Percentiles rank a stretch among this genome's conserved stretches.
Conservation (phyloP, 306 rosid genomes). For the Quillaja saponaria region DNA sequence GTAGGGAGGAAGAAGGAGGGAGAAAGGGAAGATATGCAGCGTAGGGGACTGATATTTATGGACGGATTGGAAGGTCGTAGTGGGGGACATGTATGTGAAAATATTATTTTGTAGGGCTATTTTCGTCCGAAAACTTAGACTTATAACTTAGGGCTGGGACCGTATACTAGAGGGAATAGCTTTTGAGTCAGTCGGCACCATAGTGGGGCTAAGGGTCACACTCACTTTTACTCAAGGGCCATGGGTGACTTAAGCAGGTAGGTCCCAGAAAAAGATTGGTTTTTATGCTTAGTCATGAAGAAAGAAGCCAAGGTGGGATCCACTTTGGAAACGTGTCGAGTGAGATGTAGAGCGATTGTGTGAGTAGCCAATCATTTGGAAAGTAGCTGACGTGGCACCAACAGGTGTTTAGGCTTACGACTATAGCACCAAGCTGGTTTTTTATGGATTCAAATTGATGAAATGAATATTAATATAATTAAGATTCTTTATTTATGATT, state of each 20-base stretch:
- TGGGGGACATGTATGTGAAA: constrained; percentile 12
- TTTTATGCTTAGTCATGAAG: constrained; percentile 63
- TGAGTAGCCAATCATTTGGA: constrained; percentile 33
- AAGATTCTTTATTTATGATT: no score
- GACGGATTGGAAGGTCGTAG: no score
- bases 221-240: constrained; percentile 23
- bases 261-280: constrained; percentile 41
- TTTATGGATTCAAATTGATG: constrained; percentile 23
- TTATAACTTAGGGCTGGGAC: neutral
- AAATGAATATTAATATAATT: no score
- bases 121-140: constrained; percentile 8
- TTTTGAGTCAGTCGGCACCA: constrained; percentile 87
- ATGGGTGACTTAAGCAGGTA: constrained; percentile 35
- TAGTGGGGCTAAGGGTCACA: constrained; percentile 32
- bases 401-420: neutral
- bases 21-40: constrained; percentile 83
- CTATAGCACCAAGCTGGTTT: constrained; percentile 22
- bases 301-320: constrained; percentile 37
- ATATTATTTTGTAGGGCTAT: constrained; percentile 15
- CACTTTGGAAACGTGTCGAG: constrained; percentile 22
- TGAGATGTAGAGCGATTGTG: neutral
- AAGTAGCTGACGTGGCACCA: constrained; percentile 26
- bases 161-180: constrained; percentile 32
- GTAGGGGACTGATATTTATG: constrained; percentile 55
- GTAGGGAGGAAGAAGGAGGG: constrained; percentile 45